Evolutionary conservation across 805 yeast genomes (phyloP), one percentile per base, ranked within the genome.

Genomic region (Candida succiphila): DNA sequence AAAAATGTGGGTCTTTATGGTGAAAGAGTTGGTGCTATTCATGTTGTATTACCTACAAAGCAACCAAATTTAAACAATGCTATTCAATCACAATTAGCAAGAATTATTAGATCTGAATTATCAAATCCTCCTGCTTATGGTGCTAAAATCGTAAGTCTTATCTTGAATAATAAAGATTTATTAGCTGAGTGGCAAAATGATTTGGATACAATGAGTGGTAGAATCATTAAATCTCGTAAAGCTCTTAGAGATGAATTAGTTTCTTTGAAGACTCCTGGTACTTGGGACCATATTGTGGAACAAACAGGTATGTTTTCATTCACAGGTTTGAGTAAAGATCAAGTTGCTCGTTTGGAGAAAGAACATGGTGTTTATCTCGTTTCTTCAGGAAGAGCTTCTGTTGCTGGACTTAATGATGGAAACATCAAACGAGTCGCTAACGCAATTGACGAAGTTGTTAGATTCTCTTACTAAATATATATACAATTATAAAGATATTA

Each of bases 301-400:
- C 98, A 92, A 66, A 81, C 84, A 41, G 98, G 98, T 48, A 89
- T 89, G 97, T 89, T 89, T 57, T 86, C 95, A 24, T 89, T 78
- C 63, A 89, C 97, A 21, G 98, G 96, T 2, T 69, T 89, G 47
- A 60, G 70, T 5, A 64, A 80, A 20, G 79, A 72, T 22, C 89
- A 85, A 75, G 95, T 82, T 35, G 70, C 68, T 33, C 69, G 82
- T 44, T 67, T 88, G 40, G 94, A 85, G 49, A 54, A 69, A 37
- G 72, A 78, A 45, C 94, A 79, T 56, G 95, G 78, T 22, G 77
- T 89, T 30, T 89, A 89, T 56, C 56, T 88, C 56, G 84, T 84
- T 16, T 55, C 75, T 29, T 74, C 82, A 35, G 97, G 97, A 32
- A 75, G 97, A 56, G 89, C 94, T 32, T 82, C 94, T 28, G 84